Percentiles rank a stretch among this genome's conserved stretches.
Conservation (phyloP, 345 rosid species). For the Boechera divaricarpa region DNA sequence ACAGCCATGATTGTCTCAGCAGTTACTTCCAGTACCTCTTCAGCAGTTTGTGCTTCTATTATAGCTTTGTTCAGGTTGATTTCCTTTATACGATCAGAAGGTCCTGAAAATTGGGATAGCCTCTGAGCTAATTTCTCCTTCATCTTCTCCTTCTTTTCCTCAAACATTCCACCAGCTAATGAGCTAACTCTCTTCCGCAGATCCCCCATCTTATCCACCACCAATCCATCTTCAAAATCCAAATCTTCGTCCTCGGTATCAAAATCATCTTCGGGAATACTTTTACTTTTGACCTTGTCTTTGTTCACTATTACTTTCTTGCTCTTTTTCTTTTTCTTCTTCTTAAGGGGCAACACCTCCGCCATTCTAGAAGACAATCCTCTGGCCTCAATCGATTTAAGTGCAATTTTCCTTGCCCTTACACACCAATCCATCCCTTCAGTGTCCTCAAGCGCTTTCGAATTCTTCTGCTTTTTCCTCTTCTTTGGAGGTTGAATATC, state of each 20-base stretch:
- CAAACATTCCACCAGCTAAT: constrained; percentile 75
- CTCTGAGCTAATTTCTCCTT: constrained; percentile 71
- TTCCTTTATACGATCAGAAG: constrained; percentile 79
- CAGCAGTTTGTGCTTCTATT: constrained; percentile 82
- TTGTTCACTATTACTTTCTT: constrained; percentile 52
- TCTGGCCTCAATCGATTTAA: constrained; percentile 75
- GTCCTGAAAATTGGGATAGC: constrained; percentile 76
- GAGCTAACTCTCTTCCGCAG: constrained; percentile 59
- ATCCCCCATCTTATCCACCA: constrained; percentile 44
- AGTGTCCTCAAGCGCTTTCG: constrained; percentile 56
- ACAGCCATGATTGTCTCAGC: constrained; percentile 80
- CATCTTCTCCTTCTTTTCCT: constrained; percentile 64
- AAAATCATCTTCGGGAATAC: constrained; percentile 49
- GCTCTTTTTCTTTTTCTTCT: constrained; percentile 56
- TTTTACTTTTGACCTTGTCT: constrained; percentile 46
- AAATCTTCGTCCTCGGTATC: constrained; percentile 49
- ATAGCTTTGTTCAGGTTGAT: constrained; percentile 72
- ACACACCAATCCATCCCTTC: constrained; percentile 96
- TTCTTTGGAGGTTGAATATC: constrained; percentile 64
- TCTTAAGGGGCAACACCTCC: constrained; percentile 58
- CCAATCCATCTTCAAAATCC: constrained; percentile 42
- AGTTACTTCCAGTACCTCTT: constrained; percentile 69
- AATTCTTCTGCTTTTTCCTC: constrained; percentile 57
- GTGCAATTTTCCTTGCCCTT: constrained; percentile 77
- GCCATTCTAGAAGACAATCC: constrained; percentile 63